phyloP scores from a whole-genome alignment of 2,329 filamentous ascomycete species.

The Exophiala viscosa region DNA sequence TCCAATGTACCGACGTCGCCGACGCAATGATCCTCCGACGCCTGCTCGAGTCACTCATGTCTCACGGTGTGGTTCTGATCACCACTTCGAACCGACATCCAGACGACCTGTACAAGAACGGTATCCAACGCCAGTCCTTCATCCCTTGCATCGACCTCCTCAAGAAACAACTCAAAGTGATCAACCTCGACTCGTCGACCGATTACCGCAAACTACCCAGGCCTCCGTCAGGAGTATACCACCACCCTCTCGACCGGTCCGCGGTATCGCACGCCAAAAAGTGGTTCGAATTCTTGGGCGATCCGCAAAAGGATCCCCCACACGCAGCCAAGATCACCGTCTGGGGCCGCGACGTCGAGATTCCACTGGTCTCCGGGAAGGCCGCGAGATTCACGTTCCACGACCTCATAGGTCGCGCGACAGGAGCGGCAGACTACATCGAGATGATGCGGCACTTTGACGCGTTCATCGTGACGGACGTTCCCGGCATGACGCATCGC shows the following conservation, averaged over 20 bases:
- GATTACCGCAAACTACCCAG: slow-evolving; percentile 97
- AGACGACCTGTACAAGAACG: slow-evolving; percentile 95
- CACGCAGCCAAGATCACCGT: slow-evolving; percentile 76
- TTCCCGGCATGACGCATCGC: slow-evolving; percentile 85
- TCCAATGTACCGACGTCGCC: slow-evolving; percentile 96
- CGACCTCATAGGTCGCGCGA: slow-evolving; percentile 83
- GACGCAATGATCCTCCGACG: slow-evolving; percentile 95
- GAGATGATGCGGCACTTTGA: slow-evolving; percentile 88
- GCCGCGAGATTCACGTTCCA: slow-evolving; percentile 91
- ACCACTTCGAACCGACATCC: slow-evolving; percentile 97
- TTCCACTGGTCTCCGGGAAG: slow-evolving; percentile 81
- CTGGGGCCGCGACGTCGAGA: slow-evolving; percentile 86
- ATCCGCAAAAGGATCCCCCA: slow-evolving; percentile 70
- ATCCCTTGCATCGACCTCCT: slow-evolving; percentile 92
- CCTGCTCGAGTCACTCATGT: slow-evolving; percentile 86
- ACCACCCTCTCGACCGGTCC: slow-evolving; percentile 75
- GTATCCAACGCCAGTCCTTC: slow-evolving; percentile 92
- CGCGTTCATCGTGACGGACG: slow-evolving; percentile 84
- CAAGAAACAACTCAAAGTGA: slow-evolving; percentile 75
- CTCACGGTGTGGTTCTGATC: slow-evolving; percentile 91
- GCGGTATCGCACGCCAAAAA: slow-evolving; percentile 80
- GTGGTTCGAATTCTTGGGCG: slow-evolving; percentile 93
- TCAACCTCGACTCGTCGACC: slow-evolving; percentile 91
- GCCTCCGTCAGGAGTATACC: slow-evolving; percentile 89
- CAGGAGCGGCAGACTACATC: slow-evolving; percentile 90